Base-by-base conservation (phyloP, 371 early-diverging fungal species). In the Apophysomyces sp. region DNA sequence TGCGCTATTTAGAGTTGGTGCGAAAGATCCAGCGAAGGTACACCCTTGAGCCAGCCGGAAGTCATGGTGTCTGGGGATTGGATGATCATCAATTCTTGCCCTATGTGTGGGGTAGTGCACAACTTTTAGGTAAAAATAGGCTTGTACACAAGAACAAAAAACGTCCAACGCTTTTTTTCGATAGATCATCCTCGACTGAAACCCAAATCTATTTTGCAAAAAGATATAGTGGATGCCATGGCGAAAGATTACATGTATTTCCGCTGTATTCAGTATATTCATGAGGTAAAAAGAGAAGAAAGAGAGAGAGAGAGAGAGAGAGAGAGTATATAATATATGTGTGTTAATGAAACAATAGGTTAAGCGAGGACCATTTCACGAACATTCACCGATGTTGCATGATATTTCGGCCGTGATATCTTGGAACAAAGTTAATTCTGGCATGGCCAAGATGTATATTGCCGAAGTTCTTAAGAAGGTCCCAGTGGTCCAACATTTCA, bases 11-110 rank as follows among this genome's bases (percentile, higher is more conserved):
- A 36, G 85, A 84, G 24, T 65, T 97, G 16, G 92, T 94, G 41
- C 85, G 97, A 30, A 78, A 82, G 31, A 74, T 98, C 30, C 98
- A 99, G 66, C 68, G 69, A 11, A 87, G 83, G n/a, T 99, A 97
- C 81, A 89, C 88, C 65, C 75, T 99, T 30, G 99, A 99, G 68
- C 99, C 99, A 3, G 99, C 99, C 2, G 99, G 99, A 0, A 92
- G 93, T 60, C 97, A 98, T 76, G 99, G 99, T 26, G 96, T 96
- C 5, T 99, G 99, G 99, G 98, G 98, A 1, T 72, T 99, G 40
- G 99, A 99, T 74, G 99, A 99, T 77, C 95, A 95, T 77, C 98
- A 98, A 62, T 95, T 98, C 63, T 70, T 99, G 60, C 98, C 99
- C 8, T 99, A 94, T 79, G 77, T 94, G 3, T 98, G 96, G 85